These are phyloP conservation scores for Cordyceps javanica DNA, from an alignment of 2,329 filamentous ascomycete genomes.

Conservation along the genomic window DNA sequence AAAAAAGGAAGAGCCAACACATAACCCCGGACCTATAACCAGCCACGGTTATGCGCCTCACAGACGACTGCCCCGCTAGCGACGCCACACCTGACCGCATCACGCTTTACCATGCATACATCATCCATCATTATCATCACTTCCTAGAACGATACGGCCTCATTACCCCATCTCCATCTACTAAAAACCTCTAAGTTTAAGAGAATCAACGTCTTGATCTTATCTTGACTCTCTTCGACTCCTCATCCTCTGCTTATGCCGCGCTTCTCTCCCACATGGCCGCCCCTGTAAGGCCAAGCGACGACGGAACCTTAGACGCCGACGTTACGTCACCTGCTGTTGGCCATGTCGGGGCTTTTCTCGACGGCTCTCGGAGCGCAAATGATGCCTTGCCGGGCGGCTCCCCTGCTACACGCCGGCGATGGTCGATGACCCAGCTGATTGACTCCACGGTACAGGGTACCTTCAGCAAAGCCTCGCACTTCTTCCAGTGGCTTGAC, in stretches of 20 bases:
- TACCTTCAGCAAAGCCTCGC: constrained; percentile 20
- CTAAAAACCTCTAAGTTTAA: background rate
- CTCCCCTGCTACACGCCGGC: background rate
- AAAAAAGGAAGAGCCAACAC: too few species aligned
- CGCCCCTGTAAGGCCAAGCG: constrained; percentile 4
- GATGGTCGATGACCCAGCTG: constrained; percentile 8
- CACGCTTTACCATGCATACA: background rate
- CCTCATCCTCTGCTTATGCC: background rate
- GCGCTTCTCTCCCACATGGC: background rate
- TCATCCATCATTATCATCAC: background rate
- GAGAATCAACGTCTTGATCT: background rate
- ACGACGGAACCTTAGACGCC: constrained; percentile 6
- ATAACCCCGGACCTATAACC: background rate
- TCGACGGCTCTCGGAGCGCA: background rate
- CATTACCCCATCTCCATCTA: background rate
- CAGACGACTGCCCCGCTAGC: background rate
- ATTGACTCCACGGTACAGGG: background rate
- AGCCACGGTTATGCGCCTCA: background rate
- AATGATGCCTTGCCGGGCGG: background rate
- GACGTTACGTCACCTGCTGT: background rate
- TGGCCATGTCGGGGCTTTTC: constrained; percentile 1
- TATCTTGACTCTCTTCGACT: too few species aligned
- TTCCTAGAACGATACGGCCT: background rate
- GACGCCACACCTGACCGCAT: constrained; percentile 6
- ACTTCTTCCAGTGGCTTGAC: constrained; percentile 49